Evolutionary conservation across 345 rosid genomes (phyloP).

Genomic region (Garcia nutans): DNA sequence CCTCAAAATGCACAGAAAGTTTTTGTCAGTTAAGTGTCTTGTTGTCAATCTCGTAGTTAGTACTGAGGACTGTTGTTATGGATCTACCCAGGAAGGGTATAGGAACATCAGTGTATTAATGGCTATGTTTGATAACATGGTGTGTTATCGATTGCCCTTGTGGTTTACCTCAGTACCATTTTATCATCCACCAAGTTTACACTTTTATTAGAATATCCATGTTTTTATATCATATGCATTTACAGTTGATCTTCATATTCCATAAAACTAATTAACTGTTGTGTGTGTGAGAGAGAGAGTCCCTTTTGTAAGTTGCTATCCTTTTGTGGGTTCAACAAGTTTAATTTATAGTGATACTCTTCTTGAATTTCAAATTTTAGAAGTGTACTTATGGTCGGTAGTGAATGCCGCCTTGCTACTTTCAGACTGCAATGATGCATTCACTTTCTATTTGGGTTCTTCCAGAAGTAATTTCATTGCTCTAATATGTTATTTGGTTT

Average conservation of each 20-base stretch:
- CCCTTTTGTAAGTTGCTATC: background rate
- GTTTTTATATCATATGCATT: too few relatives aligned
- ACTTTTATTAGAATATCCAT: background rate
- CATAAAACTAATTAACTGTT: background rate
- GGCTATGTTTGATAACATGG: background rate
- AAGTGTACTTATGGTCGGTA: background rate
- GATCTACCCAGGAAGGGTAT: background rate
- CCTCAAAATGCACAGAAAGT: background rate
- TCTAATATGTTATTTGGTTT: background rate
- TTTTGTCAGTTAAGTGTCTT: background rate
- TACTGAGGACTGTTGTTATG: background rate
- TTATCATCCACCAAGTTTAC: too few relatives aligned
- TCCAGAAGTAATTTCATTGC: background rate
- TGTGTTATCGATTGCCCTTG: background rate
- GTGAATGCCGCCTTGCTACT: too few relatives aligned
- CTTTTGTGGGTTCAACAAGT: background rate
- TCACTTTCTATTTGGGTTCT: background rate
- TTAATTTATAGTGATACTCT: background rate
- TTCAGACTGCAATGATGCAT: background rate
- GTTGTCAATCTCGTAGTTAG: background rate
- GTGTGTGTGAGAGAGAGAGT: background rate
- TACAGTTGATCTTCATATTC: background rate
- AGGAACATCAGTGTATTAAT: background rate
- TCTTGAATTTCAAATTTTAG: background rate
- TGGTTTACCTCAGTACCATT: too few relatives aligned